phyloP scores from a whole-genome alignment of 495 filamentous ascomycete species.

The Podospora pseudoanserina region DNA sequence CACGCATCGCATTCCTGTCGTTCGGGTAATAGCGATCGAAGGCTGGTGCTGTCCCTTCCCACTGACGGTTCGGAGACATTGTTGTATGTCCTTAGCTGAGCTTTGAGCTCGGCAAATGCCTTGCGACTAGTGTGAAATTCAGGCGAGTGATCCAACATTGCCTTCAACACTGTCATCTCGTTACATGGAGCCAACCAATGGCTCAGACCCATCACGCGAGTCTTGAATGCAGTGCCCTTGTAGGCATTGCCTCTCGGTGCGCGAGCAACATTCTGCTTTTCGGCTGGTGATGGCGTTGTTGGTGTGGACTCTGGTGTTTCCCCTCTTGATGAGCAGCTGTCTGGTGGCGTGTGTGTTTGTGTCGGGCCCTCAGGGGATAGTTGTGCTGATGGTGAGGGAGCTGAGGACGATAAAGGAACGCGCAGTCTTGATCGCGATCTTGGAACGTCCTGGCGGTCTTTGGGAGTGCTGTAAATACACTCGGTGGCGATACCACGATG shows the following conservation, averaged over 20 bases:
- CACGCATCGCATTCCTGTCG: slow-evolving; percentile 16
- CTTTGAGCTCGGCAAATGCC: slow-evolving; percentile 22
- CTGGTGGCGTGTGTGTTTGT: slow-evolving; percentile 16
- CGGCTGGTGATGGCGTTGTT: background rate
- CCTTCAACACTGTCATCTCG: slow-evolving; percentile 21
- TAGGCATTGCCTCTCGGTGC: slow-evolving; percentile 7
- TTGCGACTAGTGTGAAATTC: slow-evolving; percentile 20
- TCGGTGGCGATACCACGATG: slow-evolving; percentile 17
- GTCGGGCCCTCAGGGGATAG: background rate
- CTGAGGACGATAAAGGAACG: background rate
- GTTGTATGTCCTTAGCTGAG: slow-evolving; percentile 11
- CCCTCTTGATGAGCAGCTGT: slow-evolving; percentile 16
- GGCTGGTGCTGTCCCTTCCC: background rate
- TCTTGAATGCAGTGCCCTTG: slow-evolving; percentile 16
- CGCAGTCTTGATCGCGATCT: slow-evolving; percentile 6
- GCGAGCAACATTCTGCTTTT: background rate
- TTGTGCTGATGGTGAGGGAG: background rate
- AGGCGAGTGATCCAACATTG: slow-evolving; percentile 20
- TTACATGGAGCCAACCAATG: slow-evolving; percentile 26
- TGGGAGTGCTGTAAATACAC: slow-evolving; percentile 17
- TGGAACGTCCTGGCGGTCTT: slow-evolving; percentile 1
- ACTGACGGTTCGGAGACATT: background rate
- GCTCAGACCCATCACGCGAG: slow-evolving; percentile 23
- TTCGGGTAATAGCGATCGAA: slow-evolving; percentile 19
- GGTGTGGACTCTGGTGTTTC: slow-evolving; percentile 13